phyloP scores from a whole-genome alignment of 352 stramenopile genomes.

The Thraustochytrium sp. region DNA sequence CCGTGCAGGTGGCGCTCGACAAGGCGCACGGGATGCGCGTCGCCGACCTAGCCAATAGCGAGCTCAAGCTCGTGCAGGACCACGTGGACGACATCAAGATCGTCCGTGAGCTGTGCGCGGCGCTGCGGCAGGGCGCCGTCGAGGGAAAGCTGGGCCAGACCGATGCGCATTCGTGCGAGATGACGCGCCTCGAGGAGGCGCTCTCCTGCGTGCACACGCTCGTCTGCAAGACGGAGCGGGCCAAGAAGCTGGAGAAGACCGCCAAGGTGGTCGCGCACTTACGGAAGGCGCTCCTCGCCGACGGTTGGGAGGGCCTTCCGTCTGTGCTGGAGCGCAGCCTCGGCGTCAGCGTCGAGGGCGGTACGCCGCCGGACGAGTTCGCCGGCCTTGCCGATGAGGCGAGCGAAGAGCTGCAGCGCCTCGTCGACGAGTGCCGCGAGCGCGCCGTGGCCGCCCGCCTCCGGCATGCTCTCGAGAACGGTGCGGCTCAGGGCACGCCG shows the following conservation, averaged over 20 bases:
- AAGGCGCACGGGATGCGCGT: not conserved
- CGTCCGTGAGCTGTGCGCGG: constrained; percentile 17
- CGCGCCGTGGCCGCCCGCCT: not conserved
- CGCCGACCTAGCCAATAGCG: not conserved
- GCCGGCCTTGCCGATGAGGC: not conserved
- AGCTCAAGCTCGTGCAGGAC: constrained; percentile 33
- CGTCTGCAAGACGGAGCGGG: constrained; percentile 28
- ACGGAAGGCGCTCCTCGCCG: not conserved
- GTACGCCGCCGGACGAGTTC: constrained; percentile 9
- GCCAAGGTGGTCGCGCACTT: not conserved
- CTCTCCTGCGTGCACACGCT: not conserved
- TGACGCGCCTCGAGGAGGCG: not conserved
- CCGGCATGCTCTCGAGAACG: not conserved
- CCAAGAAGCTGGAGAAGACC: constrained; percentile 34
- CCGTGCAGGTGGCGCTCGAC: constrained; percentile 22
- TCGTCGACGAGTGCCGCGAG: constrained; percentile 36
- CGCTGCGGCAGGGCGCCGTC: not conserved
- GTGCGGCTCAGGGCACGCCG: not conserved
- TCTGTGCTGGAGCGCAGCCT: not conserved
- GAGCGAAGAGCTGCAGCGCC: not conserved
- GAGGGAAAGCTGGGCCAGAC: not conserved
- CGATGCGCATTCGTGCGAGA: not conserved
- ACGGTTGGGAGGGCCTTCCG: not conserved
- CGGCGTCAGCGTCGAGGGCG: constrained; percentile 13
- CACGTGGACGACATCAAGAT: constrained; percentile 43